phyloP scores from a whole-genome alignment of 352 stramenopile genomes.

The Phytopythium litorale region DNA sequence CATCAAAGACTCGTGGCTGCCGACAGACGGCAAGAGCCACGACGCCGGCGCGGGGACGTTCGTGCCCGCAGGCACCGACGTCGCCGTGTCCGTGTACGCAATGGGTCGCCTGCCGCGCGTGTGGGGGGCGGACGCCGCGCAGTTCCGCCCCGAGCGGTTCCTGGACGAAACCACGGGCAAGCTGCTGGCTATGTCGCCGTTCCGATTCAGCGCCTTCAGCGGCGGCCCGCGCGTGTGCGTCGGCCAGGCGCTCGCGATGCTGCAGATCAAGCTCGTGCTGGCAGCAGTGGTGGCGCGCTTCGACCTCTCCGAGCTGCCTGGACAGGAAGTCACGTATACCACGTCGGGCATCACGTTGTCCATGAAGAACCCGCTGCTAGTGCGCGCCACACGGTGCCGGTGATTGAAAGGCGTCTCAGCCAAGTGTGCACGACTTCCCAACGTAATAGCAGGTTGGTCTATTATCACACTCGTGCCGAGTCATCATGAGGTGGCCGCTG shows the following conservation, averaged over 20 bases:
- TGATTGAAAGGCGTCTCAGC: not conserved
- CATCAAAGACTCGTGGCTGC: constrained; percentile 41
- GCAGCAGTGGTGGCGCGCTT: constrained; percentile 44
- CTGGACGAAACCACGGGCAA: constrained; percentile 27
- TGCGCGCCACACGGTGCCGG: constrained; percentile 3
- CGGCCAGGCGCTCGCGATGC: constrained; percentile 39
- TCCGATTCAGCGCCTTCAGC: constrained; percentile 38
- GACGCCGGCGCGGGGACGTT: constrained; percentile 13
- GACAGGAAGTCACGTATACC: constrained; percentile 65
- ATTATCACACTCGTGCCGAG: not conserved
- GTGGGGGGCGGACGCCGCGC: constrained; percentile 37
- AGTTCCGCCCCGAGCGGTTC: constrained; percentile 50
- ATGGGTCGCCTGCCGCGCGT: constrained; percentile 37
- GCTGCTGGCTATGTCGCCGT: constrained; percentile 18
- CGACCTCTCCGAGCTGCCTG: constrained; percentile 37
- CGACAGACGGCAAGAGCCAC: not conserved
- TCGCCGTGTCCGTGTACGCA: constrained; percentile 34
- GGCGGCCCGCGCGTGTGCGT: constrained; percentile 32
- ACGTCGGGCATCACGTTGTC: constrained; percentile 60
- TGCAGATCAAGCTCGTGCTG: constrained; percentile 63
- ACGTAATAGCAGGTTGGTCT: not conserved
- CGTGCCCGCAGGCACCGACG: constrained; percentile 20
- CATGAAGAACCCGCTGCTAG: constrained; percentile 30
- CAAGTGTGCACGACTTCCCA: not conserved
- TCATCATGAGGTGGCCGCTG: not conserved